Percentiles rank a stretch among this genome's conserved stretches.
Evolutionary conservation across 371 early-diverging fungal genomes (phyloP).

Genomic region (Coemansia sp.): DNA sequence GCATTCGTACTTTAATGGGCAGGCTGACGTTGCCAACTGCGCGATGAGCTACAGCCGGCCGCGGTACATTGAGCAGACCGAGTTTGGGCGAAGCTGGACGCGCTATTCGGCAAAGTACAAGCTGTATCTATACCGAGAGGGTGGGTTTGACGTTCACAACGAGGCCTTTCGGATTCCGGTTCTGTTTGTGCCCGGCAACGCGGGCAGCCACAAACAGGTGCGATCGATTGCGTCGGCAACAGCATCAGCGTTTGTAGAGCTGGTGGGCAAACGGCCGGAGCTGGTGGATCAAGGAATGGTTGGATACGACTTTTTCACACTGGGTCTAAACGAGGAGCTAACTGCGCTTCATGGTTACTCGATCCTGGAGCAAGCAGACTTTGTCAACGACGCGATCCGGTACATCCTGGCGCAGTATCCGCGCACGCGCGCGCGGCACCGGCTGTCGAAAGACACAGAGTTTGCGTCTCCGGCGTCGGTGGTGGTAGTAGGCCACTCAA

Average conservation of each 20-base stretch:
- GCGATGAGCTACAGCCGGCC: conserved; percentile 83
- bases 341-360: conserved; percentile 82
- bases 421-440: conserved; percentile 25
- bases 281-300: conserved; percentile 36
- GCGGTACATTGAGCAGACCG: conserved; percentile 62
- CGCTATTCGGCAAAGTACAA: conserved; percentile 71
- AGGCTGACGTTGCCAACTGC: conserved; percentile 70
- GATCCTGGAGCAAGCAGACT: conserved; percentile 80
- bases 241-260: conserved; percentile 55
- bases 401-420: conserved; percentile 78
- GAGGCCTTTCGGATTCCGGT: conserved; percentile 68
- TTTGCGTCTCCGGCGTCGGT: conserved; percentile 60
- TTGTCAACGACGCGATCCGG: conserved; percentile 80
- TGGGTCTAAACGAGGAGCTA: conserved; percentile 91
- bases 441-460: background rate
- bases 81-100: conserved; percentile 66
- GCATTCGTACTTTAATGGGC: conserved; percentile 55
- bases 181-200: conserved; percentile 94
- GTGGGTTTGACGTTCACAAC: conserved; percentile 50
- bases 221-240: conserved; percentile 79
- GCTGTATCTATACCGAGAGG: conserved; percentile 78
- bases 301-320: conserved; percentile 83
- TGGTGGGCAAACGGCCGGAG: conserved; percentile 14
- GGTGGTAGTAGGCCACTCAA: conserved; percentile 89
- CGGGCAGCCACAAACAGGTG: conserved; percentile 89